Base-by-base conservation (phyloP, 1,284 basidiomycete genomes). In the Ustilago loliicola region DNA sequence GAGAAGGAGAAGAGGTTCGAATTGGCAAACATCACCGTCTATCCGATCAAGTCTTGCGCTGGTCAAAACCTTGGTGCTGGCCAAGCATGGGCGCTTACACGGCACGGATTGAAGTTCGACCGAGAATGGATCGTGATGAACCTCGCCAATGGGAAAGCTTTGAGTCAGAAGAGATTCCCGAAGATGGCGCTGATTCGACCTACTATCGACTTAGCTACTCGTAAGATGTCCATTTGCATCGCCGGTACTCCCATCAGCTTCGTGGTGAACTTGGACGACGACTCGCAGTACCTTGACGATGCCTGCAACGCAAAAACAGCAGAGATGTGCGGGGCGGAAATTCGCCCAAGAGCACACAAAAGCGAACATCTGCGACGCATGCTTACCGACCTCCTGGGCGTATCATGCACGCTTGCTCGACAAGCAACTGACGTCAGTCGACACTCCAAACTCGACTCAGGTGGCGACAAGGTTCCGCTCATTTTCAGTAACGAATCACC, bases 401-500 rank as follows among this genome's bases (percentile, higher is more conserved):
- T 72, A 1, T 64, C 69, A 13, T 80, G 78, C 42, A 80, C 78
- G 8, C 55, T 80, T 13, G 78, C 75, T 10, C 55, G 58, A 27
- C 75, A 77, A 52, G 61, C 61, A 19, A 55, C 34, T 13, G 61
- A 51, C 42, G 56, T 56, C 13, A 63, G 61, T 6, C 42, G 75
- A 17, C 75, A 77, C 51, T 77, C 75, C 4, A 73, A 70, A 61
- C 66, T 72, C 29, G 59, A 48, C 15, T 56, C 61, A 0, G 55
- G 60, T 32, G 61, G 48, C 55, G 71, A 74, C 36, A 67, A 72
- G 34, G 47, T 79, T 1, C 80, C 80, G 10, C 61, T 82, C 7
- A 63, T 77, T 27, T 72, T 82, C 36, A 75, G 72, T 60, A 82
- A 82, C 61, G 80, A 82, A 54, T 74, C 70, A 29, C 80, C 80